Percentiles rank a stretch among this genome's conserved stretches.
phyloP scores from a whole-genome alignment of 331 rosid species.

The Acacia pycnantha region DNA sequence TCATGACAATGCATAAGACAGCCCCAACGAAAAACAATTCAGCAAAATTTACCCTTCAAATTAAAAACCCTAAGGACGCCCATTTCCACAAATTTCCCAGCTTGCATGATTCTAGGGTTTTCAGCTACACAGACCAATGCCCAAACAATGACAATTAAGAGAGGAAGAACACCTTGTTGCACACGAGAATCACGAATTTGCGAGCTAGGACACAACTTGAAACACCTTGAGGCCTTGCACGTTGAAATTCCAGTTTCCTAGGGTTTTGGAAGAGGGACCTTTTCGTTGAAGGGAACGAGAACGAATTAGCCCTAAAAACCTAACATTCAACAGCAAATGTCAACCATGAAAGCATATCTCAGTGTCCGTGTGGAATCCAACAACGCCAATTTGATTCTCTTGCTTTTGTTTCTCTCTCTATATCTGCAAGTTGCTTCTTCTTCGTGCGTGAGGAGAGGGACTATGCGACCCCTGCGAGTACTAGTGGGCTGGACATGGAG shows the following conservation, averaged over 20 bases:
- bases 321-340: slow-evolving; percentile 50
- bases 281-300: slow-evolving; percentile 29
- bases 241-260: slow-evolving; percentile 55
- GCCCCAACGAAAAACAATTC: slow-evolving; percentile 26
- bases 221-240: slow-evolving; percentile 28
- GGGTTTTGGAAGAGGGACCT: slow-evolving; percentile 71
- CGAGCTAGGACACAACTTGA: slow-evolving; percentile 54
- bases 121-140: slow-evolving; percentile 32
- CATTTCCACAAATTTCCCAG: slow-evolving; percentile 48
- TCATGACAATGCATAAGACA: slow-evolving; percentile 63
- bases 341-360: slow-evolving; percentile 53
- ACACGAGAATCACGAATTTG: slow-evolving; percentile 37
- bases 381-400: slow-evolving; percentile 31
- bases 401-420: slow-evolving; percentile 27
- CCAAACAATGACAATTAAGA: slow-evolving; percentile 37
- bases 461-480: slow-evolving; percentile 86
- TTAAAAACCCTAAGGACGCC: slow-evolving; percentile 53
- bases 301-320: slow-evolving; percentile 55
- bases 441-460: slow-evolving; percentile 45
- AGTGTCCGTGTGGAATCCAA: slow-evolving; percentile 29
- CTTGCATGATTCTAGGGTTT: slow-evolving; percentile 83
- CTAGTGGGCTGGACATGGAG: slow-evolving; percentile 86
- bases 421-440: slow-evolving; percentile 42
- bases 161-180: slow-evolving; percentile 58
- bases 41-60: slow-evolving; percentile 32